Evolutionary conservation across 192 early-diverging fungal genomes (phyloP).

Genomic region (Physocladia obscura): DNA sequence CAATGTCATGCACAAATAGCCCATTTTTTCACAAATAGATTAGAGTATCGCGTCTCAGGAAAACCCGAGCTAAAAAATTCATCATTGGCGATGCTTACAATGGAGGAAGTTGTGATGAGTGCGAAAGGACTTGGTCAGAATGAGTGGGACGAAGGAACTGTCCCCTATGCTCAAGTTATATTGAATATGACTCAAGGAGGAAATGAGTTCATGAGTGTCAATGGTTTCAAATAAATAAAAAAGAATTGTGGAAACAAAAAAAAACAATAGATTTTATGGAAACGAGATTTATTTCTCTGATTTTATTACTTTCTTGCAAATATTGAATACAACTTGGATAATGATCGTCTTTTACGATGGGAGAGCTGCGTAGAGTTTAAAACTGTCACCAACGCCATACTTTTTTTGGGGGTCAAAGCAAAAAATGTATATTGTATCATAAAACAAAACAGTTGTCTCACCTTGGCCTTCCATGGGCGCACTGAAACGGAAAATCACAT

Average conservation of each 20-base stretch:
- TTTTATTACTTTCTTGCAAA: too few relatives aligned
- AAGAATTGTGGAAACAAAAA: too few relatives aligned
- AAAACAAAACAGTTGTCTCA: background rate
- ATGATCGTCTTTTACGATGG: too few relatives aligned
- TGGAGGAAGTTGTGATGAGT: slow-evolving; percentile 23
- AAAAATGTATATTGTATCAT: too few relatives aligned
- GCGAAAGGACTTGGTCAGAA: slow-evolving; percentile 18
- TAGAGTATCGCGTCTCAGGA: slow-evolving; percentile 58
- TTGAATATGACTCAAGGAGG: background rate
- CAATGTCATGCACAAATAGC: slow-evolving; percentile 53
- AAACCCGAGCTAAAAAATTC: slow-evolving; percentile 40
- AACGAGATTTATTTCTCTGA: too few relatives aligned
- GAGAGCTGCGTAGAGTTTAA: too few relatives aligned
- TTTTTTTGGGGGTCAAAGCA: too few relatives aligned
- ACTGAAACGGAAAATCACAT: slow-evolving; percentile 51
- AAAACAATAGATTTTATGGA: too few relatives aligned
- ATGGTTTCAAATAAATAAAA: too few relatives aligned
- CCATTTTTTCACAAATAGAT: slow-evolving; percentile 50
- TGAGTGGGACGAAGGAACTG: background rate
- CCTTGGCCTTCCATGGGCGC: slow-evolving; percentile 51
- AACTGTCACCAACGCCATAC: too few relatives aligned
- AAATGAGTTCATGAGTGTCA: too few relatives aligned
- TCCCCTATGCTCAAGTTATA: slow-evolving; percentile 16
- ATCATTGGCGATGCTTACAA: slow-evolving; percentile 21
- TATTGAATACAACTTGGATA: too few relatives aligned